Conservation (phyloP, 192 early-diverging fungal species). For the Fimicolochytrium jonesii region DNA sequence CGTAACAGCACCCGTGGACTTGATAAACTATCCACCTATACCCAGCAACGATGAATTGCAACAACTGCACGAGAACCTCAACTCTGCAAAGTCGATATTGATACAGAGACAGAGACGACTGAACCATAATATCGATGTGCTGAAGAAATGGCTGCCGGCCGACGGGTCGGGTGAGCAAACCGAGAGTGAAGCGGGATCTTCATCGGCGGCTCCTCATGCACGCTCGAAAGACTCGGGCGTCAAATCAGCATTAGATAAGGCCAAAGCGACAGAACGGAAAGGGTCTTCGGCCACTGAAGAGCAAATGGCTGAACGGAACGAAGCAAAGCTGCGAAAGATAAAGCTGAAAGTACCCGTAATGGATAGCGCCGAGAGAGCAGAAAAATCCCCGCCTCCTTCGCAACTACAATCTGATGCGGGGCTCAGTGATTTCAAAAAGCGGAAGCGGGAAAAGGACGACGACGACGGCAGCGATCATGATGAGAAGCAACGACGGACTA, state of each 20-base stretch:
- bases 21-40: neutral
- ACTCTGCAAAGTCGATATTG: neutral
- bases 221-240: neutral
- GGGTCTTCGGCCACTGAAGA: neutral
- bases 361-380: neutral
- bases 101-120: neutral
- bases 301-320: neutral
- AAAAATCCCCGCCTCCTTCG: neutral
- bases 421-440: conserved; percentile 10
- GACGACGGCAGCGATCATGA: conserved; percentile 12
- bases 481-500: conserved; percentile 2
- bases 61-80: conserved; percentile 4
- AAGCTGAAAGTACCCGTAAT: neutral
- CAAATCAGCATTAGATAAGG: neutral
- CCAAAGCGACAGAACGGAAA: neutral
- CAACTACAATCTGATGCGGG: neutral
- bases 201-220: neutral
- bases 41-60: conserved; percentile 15
- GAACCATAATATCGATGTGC: conserved; percentile 1
- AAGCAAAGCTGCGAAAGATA: conserved; percentile 2
- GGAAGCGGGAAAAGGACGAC: conserved; percentile 13
- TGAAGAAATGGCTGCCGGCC: conserved; percentile 7
- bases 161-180: too few relatives aligned
- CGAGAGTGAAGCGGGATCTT: neutral
- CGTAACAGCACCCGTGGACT: neutral